These are phyloP conservation scores for Colletotrichum phormii DNA, from an alignment of 2,329 filamentous ascomycete genomes.

Conservation along the genomic window DNA sequence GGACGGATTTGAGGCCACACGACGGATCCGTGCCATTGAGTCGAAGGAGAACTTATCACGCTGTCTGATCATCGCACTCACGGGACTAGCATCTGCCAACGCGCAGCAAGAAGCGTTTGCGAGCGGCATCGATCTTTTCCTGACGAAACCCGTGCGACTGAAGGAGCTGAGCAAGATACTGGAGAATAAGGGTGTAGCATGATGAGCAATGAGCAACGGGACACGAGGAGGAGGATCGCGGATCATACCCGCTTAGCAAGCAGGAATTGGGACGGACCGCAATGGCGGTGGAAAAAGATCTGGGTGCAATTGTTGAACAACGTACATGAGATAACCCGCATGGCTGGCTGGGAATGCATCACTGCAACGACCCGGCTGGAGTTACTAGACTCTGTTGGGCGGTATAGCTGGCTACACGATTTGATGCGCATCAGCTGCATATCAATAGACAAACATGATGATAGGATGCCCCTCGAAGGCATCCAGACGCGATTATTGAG, in stretches of 20 bases:
- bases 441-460: not conserved
- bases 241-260: not conserved
- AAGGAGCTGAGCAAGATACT: constrained; percentile 48
- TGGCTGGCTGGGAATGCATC: not conserved
- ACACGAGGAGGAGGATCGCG: not conserved
- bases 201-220: not conserved
- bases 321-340: not conserved
- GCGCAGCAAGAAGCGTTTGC: constrained; percentile 65
- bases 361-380: not conserved
- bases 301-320: not conserved
- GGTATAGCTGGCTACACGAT: not conserved
- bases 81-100: constrained; percentile 61
- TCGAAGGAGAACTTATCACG: constrained; percentile 52
- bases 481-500: too few species aligned
- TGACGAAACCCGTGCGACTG: constrained; percentile 64
- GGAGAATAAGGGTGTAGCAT: constrained; percentile 2
- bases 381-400: not conserved
- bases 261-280: not conserved
- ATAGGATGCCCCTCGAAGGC: not conserved
- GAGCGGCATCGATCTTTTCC: constrained; percentile 64
- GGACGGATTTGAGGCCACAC: constrained; percentile 63
- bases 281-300: not conserved
- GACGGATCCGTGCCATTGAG: constrained; percentile 63
- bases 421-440: not conserved
- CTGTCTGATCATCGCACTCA: constrained; percentile 63